A percentile compares a stretch with the other conserved stretches of the same genome.
Evolutionary conservation across 1,284 basidiomycete genomes (phyloP).

Genomic region (Somion occarium): DNA sequence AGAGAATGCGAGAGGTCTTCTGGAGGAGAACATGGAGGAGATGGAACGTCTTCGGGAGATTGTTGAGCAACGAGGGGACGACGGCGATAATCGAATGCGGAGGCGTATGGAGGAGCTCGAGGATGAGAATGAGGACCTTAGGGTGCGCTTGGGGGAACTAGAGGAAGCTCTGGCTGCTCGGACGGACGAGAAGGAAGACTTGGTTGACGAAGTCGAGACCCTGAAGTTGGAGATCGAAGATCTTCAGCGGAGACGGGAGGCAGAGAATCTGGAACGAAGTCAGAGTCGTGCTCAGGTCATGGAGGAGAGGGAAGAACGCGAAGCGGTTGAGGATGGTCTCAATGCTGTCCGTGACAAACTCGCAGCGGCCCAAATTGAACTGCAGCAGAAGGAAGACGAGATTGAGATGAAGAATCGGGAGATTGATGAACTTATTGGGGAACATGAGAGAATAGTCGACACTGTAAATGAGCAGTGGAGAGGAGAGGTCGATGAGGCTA

Average conservation of each 20-base stretch:
- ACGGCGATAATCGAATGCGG: conserved; percentile 35
- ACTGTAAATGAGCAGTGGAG: conserved; percentile 75
- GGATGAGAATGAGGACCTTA: conserved; percentile 61
- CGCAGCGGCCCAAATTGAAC: conserved; percentile 72
- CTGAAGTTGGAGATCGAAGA: conserved; percentile 68
- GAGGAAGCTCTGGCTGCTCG: conserved; percentile 47
- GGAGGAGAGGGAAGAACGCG: conserved; percentile 65
- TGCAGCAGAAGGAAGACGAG: conserved; percentile 81
- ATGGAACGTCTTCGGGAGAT: conserved; percentile 63
- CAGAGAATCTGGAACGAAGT: conserved; percentile 61
- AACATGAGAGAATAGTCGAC: conserved; percentile 65
- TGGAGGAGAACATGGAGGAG: conserved; percentile 78
- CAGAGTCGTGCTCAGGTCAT: conserved; percentile 64
- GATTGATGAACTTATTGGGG: conserved; percentile 61
- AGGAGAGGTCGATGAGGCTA: conserved; percentile 70
- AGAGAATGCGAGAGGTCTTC: conserved; percentile 53
- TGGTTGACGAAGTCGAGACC: conserved; percentile 58
- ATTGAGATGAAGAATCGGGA: conserved; percentile 70
- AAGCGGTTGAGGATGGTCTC: conserved; percentile 69
- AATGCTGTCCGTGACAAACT: conserved; percentile 71
- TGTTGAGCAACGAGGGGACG: conserved; percentile 48
- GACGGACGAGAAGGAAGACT: conserved; percentile 69
- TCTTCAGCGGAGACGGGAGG: conserved; percentile 52
- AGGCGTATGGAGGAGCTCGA: conserved; percentile 54
- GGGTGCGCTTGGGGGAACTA: conserved; percentile 55